These are phyloP conservation scores for Panaeolus papilionaceus DNA, from an alignment of 768 basidiomycete species.

Conservation along the genomic window DNA sequence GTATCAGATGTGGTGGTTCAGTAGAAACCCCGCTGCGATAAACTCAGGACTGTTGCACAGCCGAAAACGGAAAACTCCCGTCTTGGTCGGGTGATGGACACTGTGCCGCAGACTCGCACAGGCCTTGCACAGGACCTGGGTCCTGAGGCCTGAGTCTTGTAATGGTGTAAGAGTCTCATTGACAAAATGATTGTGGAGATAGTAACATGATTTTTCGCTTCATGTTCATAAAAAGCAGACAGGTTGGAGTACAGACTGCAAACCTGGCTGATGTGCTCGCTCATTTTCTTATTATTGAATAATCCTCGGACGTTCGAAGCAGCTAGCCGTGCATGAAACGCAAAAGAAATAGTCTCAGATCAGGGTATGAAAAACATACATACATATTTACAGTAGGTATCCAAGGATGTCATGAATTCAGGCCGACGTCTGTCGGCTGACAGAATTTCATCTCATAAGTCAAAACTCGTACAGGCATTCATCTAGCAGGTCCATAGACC, in stretches of 20 bases:
- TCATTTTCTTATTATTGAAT: neutral
- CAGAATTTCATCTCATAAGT: slow-evolving; percentile 4
- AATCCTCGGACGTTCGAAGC: neutral
- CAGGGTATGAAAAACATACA: slow-evolving; percentile 11
- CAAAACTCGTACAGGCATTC: neutral
- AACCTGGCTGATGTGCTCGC: neutral
- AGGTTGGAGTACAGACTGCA: neutral
- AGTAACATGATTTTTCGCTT: neutral
- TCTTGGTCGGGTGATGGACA: slow-evolving; percentile 2
- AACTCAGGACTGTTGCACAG: slow-evolving; percentile 11
- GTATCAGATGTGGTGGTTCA: slow-evolving; percentile 7
- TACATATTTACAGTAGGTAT: neutral
- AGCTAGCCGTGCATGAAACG: slow-evolving; percentile 4
- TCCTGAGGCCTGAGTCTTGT: neutral
- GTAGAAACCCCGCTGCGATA: neutral
- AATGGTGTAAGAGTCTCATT: neutral
- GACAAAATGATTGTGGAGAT: neutral
- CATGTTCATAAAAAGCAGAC: neutral
- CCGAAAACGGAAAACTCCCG: slow-evolving; percentile 8
- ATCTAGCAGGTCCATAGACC: slow-evolving; percentile 6
- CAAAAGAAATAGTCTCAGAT: neutral
- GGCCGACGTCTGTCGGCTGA: slow-evolving; percentile 4
- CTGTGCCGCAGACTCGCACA: neutral
- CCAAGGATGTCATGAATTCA: slow-evolving; percentile 7
- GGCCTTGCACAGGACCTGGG: slow-evolving; percentile 6